Evolutionary conservation across 1,284 basidiomycete species (phyloP), one percentile per base, ranked within the genome.

Genomic region (Apiotrichum brassicae): DNA sequence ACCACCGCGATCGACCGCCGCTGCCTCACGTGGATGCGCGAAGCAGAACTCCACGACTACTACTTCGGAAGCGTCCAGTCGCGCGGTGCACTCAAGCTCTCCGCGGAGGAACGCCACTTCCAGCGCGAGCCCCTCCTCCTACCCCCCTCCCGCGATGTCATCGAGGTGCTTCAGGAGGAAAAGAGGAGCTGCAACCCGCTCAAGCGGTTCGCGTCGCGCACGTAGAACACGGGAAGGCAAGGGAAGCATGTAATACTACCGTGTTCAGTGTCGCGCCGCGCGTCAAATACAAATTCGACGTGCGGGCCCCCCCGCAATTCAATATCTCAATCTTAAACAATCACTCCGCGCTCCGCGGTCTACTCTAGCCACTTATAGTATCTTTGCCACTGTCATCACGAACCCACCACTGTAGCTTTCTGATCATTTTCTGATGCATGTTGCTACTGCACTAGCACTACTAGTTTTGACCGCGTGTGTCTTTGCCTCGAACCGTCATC

Each of bases 1-100:
- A 11, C 46, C 11, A 16, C 25, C 3, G 22, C 48, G 20, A 55
- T 55, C 34, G 54, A 56, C 49, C 46, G 49, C 34, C 43, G 34
- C 16, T 56, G 54, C 24, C 46, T 56, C 20, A 26, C 41, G 43
- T 56, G 49, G 49, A 52, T 56, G 46, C 54, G 54, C 35, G 47
- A 56, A 30, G 47, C 54, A 20, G 54, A 56, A 44, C 46, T 37
- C 36, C 46, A 48, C 35, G 43, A 42, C 20, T 43, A 49, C 41
- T 34, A 43, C 40, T 51, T 56, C 39, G 54, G 54, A 33, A 40
- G 34, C 13, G 54, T 56, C 9, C 43, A 48, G 11, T 18, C 14
- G 1, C 48, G 48, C 28, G 42, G 32, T 24, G 33, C 36, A 12
- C 26, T 41, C 19, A 36, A 14, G 16, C 40, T 42, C 4, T 42